Evolutionary conservation across 1,139 yeast genomes (phyloP).

Genomic region (Saccharomyces uvarum): DNA sequence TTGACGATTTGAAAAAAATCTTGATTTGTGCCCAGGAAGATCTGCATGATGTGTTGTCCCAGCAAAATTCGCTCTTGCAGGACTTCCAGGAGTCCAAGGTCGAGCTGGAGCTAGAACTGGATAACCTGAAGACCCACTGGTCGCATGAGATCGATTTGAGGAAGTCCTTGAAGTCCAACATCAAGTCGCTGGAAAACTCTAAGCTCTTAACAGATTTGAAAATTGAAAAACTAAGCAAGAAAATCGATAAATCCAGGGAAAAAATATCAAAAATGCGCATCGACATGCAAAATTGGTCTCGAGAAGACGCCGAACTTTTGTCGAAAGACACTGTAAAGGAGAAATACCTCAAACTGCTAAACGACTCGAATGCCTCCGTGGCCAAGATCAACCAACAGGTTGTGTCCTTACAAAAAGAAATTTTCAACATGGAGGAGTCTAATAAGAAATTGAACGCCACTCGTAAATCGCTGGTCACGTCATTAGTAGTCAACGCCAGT

Average conservation of each 20-base stretch:
- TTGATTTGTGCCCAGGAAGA: conserved; percentile 31
- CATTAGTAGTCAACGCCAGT: background rate
- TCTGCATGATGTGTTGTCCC: conserved; percentile 28
- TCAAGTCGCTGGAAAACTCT: conserved; percentile 30
- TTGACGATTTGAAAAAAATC: conserved; percentile 29
- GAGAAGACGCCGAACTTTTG: conserved; percentile 17
- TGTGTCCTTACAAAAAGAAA: background rate
- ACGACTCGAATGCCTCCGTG: background rate
- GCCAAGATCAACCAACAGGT: background rate
- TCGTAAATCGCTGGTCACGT: background rate
- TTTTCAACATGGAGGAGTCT: conserved; percentile 9
- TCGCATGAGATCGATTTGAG: conserved; percentile 28
- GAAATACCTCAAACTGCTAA: background rate
- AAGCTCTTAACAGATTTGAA: conserved; percentile 29
- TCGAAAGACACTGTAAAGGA: conserved; percentile 8
- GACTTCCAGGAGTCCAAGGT: conserved; percentile 28
- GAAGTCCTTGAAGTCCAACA: conserved; percentile 28
- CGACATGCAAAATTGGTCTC: conserved; percentile 24
- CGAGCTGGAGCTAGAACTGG: conserved; percentile 25
- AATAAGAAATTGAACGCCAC: background rate
- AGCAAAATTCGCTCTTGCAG: conserved; percentile 20
- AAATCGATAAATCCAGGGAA: conserved; percentile 17
- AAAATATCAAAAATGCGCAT: conserved; percentile 25
- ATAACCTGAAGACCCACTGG: conserved; percentile 28
- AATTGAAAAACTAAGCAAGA: conserved; percentile 24